These are phyloP conservation scores for Eremomyces bilateralis DNA, from an alignment of 495 filamentous ascomycete species.

Conservation along the genomic window DNA sequence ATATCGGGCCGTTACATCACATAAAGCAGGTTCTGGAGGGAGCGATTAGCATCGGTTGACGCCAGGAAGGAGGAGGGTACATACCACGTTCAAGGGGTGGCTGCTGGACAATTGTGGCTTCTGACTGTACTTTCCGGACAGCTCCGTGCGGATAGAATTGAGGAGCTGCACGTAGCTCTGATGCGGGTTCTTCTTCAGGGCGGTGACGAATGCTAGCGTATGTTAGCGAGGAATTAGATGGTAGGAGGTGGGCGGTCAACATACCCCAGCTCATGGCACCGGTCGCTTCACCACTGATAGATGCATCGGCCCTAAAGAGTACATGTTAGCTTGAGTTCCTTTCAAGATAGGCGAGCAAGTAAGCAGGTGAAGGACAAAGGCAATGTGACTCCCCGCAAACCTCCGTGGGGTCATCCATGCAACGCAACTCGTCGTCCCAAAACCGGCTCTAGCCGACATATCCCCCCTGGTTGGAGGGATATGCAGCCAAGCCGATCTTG, in stretches of 20 bases:
- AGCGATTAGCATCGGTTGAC: too few relatives aligned
- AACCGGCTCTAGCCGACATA: slow-evolving; percentile 15
- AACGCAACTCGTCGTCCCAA: slow-evolving; percentile 36
- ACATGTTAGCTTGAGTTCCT: slow-evolving; percentile 11
- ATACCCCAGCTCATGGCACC: slow-evolving; percentile 98
- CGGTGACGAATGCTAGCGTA: slow-evolving; percentile 83
- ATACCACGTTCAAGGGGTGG: slow-evolving; percentile 73
- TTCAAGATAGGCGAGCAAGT: too few relatives aligned
- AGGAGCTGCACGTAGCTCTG: slow-evolving; percentile 93
- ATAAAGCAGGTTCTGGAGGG: too few relatives aligned
- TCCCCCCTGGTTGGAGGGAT: too few relatives aligned
- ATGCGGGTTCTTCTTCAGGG: slow-evolving; percentile 90
- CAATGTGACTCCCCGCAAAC: not conserved
- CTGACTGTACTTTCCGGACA: slow-evolving; percentile 74
- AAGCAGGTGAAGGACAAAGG: slow-evolving; percentile 1
- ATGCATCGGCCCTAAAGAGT: slow-evolving; percentile 31
- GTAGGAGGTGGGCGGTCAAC: too few relatives aligned
- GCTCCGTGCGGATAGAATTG: slow-evolving; percentile 85
- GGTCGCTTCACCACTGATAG: slow-evolving; percentile 63
- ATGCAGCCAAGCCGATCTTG: too few relatives aligned
- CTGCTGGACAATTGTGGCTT: slow-evolving; percentile 95
- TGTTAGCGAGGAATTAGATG: too few relatives aligned
- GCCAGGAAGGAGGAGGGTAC: too few relatives aligned
- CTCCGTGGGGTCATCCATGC: slow-evolving; percentile 13
- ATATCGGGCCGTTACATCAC: too few relatives aligned